A percentile compares a stretch with the other conserved stretches of the same genome.
These are phyloP conservation scores for Santalum album DNA, from an alignment of 164 flowering plant genomes.

Conservation along the genomic window DNA sequence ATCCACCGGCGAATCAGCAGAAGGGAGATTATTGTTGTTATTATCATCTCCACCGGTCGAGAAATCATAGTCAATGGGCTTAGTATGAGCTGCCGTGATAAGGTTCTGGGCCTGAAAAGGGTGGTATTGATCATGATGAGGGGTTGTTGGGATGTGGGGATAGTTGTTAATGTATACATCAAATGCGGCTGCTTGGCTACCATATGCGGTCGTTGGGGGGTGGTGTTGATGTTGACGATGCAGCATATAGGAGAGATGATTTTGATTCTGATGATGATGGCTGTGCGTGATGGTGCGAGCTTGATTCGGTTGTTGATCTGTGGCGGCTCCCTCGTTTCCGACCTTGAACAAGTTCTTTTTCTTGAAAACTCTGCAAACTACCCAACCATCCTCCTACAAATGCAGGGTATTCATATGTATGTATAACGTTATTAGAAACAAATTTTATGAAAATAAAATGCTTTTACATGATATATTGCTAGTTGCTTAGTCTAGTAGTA, in stretches of 20 bases:
- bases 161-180: conserved; percentile 35
- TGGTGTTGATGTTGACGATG: conserved; percentile 8
- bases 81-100: conserved; percentile 19
- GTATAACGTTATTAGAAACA: too few species aligned
- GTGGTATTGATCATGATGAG: conserved; percentile 27
- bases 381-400: conserved; percentile 93
- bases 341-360: conserved; percentile 82
- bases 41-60: too few species aligned
- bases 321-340: conserved; percentile 33
- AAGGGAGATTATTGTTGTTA: too few species aligned
- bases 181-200: conserved; percentile 19
- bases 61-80: conserved; percentile 24
- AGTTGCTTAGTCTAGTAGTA: too few species aligned
- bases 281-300: conserved; percentile 13
- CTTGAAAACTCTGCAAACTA: conserved; percentile 87
- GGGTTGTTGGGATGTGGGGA: conserved; percentile 17
- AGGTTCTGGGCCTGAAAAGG: conserved; percentile 30
- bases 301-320: conserved; percentile 16
- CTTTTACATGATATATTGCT: too few species aligned
- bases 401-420: too few species aligned
- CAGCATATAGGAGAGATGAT: not conserved
- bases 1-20: conserved; percentile 18
- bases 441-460: too few species aligned
- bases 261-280: not conserved
- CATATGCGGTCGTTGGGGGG: conserved; percentile 12